Evolutionary conservation across 139 green algal species (phyloP), one percentile per base, ranked within the genome.

Genomic region (Mesotaenium endlicherianum): DNA sequence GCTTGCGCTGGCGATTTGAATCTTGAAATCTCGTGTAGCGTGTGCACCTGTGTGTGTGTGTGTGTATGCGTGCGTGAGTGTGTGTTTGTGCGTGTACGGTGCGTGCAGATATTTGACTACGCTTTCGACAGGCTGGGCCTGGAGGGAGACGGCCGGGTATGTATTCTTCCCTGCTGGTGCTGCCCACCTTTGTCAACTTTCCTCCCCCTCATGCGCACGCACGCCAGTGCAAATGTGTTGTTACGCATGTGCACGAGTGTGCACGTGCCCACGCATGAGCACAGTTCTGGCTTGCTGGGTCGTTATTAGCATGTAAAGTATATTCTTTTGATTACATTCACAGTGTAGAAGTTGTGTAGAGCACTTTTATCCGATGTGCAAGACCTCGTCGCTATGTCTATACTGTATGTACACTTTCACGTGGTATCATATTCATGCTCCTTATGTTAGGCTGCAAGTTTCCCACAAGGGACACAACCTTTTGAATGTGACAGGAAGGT

Each of bases 61-160:
- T 6, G 41, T 72, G 6, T 72, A 17, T 55, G 69, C 34, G 20
- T 77, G 20, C 34, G 44, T 77, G 38, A 41, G 14, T 20, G 26
- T 34, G 53, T 64, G 26, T 64, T 64, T 26, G 20, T 34, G 26
- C 53, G 26, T 64, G 64, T 75, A 16, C 64, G 14, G 45, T 45
- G 67, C 3, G 20, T 45, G n/a, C 80, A 86, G 81, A 70, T 87
- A 0, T 78, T 88, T 30, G 82, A 88, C 39, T 79, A 88, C 44
- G 40, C 76, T 0, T 88, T 88, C 67, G 82, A 88, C 4, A 40
- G 82, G 14, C 58, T 88, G 40, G 53, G 76, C 11, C 57, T 88
- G 8, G 50, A 80, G 42, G 71, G 42, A 53, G 0, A 30, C n/a
- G 57, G 71, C 41, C 41, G 45, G 47, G 69, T 77, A 16, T 59